Percentiles rank a stretch among this genome's conserved stretches.
Conservation (phyloP, 2,329 filamentous ascomycete genomes). For the Monosporascus sp. region DNA sequence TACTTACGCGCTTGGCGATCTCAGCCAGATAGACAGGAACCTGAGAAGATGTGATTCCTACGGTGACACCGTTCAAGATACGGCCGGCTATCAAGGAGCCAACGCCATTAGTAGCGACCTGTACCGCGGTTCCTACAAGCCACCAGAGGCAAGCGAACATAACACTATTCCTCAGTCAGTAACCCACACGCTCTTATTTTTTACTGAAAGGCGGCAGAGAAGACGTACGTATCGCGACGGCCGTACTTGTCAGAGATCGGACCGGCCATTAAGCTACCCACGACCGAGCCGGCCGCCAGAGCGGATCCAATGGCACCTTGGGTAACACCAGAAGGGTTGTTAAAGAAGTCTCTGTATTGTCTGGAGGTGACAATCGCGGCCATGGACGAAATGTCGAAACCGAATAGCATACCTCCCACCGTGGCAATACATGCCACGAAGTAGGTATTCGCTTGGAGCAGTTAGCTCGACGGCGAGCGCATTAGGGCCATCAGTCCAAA, state of each 20-base stretch:
- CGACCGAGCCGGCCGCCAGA: slow-evolving; percentile 46
- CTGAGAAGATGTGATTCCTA: slow-evolving; percentile 62
- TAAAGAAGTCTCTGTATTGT: slow-evolving; percentile 48
- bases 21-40: slow-evolving; percentile 66
- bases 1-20: slow-evolving; percentile 43
- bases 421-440: slow-evolving; percentile 25
- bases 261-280: slow-evolving; percentile 43
- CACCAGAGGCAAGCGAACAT: slow-evolving; percentile 42
- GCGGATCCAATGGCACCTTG: slow-evolving; percentile 49
- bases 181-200: slow-evolving; percentile 5
- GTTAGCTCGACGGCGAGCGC: slow-evolving; percentile 3
- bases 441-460: slow-evolving; percentile 22
- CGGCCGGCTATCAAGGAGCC: slow-evolving; percentile 48
- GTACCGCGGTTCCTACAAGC: slow-evolving; percentile 54
- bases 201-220: too few relatives aligned
- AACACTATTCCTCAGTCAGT: slow-evolving; percentile 22
- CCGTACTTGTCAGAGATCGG: slow-evolving; percentile 43
- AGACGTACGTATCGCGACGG: slow-evolving; percentile 30
- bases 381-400: slow-evolving; percentile 55
- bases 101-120: slow-evolving; percentile 53
- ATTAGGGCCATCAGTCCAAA: background rate
- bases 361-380: slow-evolving; percentile 48
- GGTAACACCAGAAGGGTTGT: slow-evolving; percentile 36
- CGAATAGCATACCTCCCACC: slow-evolving; percentile 34
- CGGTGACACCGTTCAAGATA: slow-evolving; percentile 58